Evolutionary conservation across 352 stramenopile genomes (phyloP), one percentile per base, ranked within the genome.

Genomic region (Pelagophyceae sp.): DNA sequence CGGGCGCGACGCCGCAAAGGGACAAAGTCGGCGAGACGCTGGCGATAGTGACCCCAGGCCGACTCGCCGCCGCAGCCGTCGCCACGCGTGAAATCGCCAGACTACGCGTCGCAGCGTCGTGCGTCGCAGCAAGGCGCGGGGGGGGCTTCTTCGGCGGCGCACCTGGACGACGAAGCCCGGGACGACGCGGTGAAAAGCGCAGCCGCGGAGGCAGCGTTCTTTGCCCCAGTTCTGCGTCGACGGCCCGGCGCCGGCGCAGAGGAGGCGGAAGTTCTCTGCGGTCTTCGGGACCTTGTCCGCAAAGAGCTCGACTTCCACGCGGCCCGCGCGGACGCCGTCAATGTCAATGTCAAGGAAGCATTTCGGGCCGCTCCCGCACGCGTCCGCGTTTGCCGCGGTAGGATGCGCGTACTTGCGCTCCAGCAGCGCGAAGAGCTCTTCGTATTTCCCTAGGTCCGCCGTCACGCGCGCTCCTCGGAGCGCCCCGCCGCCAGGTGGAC

Each of bases 81-180:
- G 75, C 91, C 87, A 69, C 90, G 80, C 32, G 93, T 98, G 81
- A 98, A 98, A 81, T 98, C 94, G n/a, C 94, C 92, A 60, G 92
- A 95, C 84, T 98, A 54, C 93, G 38, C 93, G 92, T 64, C 92
- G 94, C 78, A 97, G 93, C 32, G 96, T 90, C 83, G 96, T 96
- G 79, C 96, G 25, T 89, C 45, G 45, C 11, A 54, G 23, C 23
- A 54, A 54, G 45, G 45, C 45, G 45, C 45, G 23, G 11, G 45
- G 45, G 11, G 45, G 45, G 45, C 45, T 54, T 54, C 45, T 54
- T 54, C 45, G 45, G 23, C 11, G 45, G 23, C 45, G 45, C n/a
- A 17, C 61, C 61, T 71, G 61, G 61, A 29, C n/a, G 15, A 71
- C 33, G 61, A 71, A 71, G 61, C 33, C 90, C 5, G 89, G 89